These are phyloP conservation scores for Melanomma pulvis-pyrius DNA, from an alignment of 495 filamentous ascomycete species.

Conservation along the genomic window DNA sequence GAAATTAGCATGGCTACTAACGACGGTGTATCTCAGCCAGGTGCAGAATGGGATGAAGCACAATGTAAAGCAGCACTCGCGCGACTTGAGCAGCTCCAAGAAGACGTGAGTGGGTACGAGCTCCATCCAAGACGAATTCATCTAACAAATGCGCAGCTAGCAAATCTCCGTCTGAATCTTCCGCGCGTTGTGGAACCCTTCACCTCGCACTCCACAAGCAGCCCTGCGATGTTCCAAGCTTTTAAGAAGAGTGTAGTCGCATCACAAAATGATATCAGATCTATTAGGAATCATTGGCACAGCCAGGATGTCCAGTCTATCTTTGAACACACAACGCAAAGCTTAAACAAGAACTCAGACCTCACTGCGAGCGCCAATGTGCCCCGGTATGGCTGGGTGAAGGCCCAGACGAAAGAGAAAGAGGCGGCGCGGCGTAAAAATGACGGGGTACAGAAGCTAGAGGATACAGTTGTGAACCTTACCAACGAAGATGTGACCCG, in stretches of 20 bases:
- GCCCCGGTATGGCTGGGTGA: slow-evolving; percentile 32
- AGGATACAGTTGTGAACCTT: neutral
- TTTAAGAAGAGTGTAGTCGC: slow-evolving; percentile 27
- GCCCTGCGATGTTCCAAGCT: slow-evolving; percentile 18
- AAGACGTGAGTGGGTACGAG: slow-evolving; percentile 22
- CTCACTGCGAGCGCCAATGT: slow-evolving; percentile 16
- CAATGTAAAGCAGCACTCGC: slow-evolving; percentile 37
- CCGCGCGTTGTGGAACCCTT: slow-evolving; percentile 34
- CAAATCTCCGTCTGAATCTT: slow-evolving; percentile 35
- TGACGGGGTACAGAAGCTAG: neutral
- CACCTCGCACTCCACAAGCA: slow-evolving; percentile 5
- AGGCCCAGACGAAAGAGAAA: neutral
- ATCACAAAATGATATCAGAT: slow-evolving; percentile 24
- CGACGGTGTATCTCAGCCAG: neutral
- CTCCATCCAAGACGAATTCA: neutral
- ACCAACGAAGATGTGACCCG: slow-evolving; percentile 6
- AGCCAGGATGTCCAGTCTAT: slow-evolving; percentile 23
- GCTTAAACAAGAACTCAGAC: slow-evolving; percentile 17
- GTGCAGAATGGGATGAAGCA: slow-evolving; percentile 36
- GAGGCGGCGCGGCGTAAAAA: neutral
- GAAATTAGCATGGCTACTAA: slow-evolving; percentile 2
- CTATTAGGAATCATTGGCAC: slow-evolving; percentile 30
- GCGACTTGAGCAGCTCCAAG: slow-evolving; percentile 36
- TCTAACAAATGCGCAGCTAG: slow-evolving; percentile 24
- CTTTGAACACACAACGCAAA: slow-evolving; percentile 25